phyloP scores from a whole-genome alignment of 2,329 filamentous ascomycete species.

The Hypoxylon sp. region DNA sequence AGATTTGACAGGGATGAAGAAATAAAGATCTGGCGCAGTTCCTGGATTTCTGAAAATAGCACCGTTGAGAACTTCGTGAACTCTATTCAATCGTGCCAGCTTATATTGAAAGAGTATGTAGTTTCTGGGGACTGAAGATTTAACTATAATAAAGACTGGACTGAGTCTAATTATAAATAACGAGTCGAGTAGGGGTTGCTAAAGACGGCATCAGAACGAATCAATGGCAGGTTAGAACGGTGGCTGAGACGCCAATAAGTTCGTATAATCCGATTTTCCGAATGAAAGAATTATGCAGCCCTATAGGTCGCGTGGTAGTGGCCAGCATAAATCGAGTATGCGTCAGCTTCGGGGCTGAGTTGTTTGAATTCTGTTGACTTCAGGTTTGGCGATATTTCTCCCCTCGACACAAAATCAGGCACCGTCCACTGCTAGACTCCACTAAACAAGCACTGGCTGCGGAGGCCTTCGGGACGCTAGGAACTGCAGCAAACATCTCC shows the following conservation, averaged over 20 bases:
- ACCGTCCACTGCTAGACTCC: slow-evolving; percentile 14
- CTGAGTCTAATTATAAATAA: slow-evolving; percentile 38
- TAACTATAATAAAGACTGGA: slow-evolving; percentile 17
- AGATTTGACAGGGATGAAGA: slow-evolving; percentile 32
- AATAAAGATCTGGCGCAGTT: slow-evolving; percentile 16
- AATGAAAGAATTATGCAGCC: slow-evolving; percentile 5
- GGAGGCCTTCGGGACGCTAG: slow-evolving; percentile 23
- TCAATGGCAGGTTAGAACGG: not conserved
- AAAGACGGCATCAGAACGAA: slow-evolving; percentile 3
- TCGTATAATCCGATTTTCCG: slow-evolving; percentile 24
- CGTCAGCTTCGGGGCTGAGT: slow-evolving; percentile 42
- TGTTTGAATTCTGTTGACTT: slow-evolving; percentile 25
- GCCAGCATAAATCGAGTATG: slow-evolving; percentile 23
- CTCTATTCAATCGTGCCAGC: slow-evolving; percentile 26
- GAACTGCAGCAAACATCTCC: slow-evolving; percentile 18
- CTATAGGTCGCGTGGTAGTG: slow-evolving; percentile 18
- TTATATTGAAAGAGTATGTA: slow-evolving; percentile 26
- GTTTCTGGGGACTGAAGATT: slow-evolving; percentile 31
- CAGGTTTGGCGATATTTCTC: slow-evolving; percentile 9
- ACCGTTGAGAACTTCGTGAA: slow-evolving; percentile 17
- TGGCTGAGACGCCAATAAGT: slow-evolving; percentile 14
- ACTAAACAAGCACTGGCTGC: slow-evolving; percentile 32
- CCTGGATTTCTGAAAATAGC: slow-evolving; percentile 13
- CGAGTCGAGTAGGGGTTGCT: slow-evolving; percentile 26
- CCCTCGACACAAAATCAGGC: slow-evolving; percentile 20